phyloP scores from a whole-genome alignment of 306 rosid genomes.

The Acacia crassicarpa region DNA sequence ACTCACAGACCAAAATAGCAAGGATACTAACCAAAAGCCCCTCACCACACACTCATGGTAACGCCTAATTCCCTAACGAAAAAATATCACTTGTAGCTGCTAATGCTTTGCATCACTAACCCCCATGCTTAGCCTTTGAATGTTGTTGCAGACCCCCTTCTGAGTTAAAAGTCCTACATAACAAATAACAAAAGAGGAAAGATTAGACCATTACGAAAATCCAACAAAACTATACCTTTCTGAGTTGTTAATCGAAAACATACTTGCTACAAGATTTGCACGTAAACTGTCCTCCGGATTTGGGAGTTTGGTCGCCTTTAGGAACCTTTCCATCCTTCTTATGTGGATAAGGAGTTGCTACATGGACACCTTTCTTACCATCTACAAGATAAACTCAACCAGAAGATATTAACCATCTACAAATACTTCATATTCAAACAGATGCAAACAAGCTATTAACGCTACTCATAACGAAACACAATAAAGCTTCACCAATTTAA shows the following conservation, averaged over 20 bases:
- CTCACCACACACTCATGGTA: conserved; percentile 26
- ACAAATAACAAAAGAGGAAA: background rate
- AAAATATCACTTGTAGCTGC: background rate
- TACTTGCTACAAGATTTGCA: conserved; percentile 63
- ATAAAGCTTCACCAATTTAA: background rate
- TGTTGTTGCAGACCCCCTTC: conserved; percentile 62
- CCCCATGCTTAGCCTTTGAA: conserved; percentile 63
- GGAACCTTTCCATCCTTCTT: conserved; percentile 65
- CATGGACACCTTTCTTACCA: conserved; percentile 65
- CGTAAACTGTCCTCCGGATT: conserved; percentile 52
- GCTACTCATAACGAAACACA: background rate
- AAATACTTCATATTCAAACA: background rate
- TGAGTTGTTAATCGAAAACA: background rate
- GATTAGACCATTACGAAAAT: background rate
- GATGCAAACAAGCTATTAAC: background rate
- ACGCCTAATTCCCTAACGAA: background rate
- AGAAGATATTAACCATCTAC: background rate
- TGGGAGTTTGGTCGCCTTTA: conserved; percentile 48
- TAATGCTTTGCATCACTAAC: conserved; percentile 18
- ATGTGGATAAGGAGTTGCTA: conserved; percentile 73
- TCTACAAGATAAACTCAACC: conserved; percentile 41
- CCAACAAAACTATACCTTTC: no score
- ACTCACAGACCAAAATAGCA: conserved; percentile 9
- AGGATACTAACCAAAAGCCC: background rate
- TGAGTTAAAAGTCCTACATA: conserved; percentile 45